phyloP scores from a whole-genome alignment of 192 early-diverging fungal genomes.

The Gryganskiella cystojenkinii region DNA sequence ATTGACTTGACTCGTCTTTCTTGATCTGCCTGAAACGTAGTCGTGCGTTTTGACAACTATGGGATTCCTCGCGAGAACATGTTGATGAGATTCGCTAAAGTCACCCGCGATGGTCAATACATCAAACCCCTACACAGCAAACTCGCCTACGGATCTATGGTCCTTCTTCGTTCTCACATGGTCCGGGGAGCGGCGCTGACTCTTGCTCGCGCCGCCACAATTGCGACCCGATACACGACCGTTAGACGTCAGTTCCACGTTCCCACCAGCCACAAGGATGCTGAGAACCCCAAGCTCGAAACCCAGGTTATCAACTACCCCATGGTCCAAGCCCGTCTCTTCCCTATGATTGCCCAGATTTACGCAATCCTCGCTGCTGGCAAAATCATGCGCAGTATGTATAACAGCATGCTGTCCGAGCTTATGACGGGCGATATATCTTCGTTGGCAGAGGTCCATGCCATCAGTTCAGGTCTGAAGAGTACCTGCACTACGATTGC shows the following conservation, averaged over 20 bases:
- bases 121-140: slow-evolving; percentile 71
- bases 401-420: slow-evolving; percentile 62
- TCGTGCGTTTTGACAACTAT: slow-evolving; percentile 73
- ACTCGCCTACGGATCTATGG: slow-evolving; percentile 85
- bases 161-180: slow-evolving; percentile 77
- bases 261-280: slow-evolving; percentile 35
- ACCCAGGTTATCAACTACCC: slow-evolving; percentile 77
- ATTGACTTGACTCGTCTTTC: too few species aligned
- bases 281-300: slow-evolving; percentile 51
- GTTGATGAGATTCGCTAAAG: slow-evolving; percentile 84
- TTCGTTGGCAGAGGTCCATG: slow-evolving; percentile 73
- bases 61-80: slow-evolving; percentile 84
- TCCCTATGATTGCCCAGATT: slow-evolving; percentile 70
- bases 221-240: slow-evolving; percentile 71
- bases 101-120: slow-evolving; percentile 74
- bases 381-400: slow-evolving; percentile 58
- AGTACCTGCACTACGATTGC: slow-evolving; percentile 66
- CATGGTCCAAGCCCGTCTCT: slow-evolving; percentile 73
- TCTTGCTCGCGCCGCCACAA: slow-evolving; percentile 70
- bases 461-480: slow-evolving; percentile 74
- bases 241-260: slow-evolving; percentile 76
- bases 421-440: slow-evolving; percentile 62
- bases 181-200: slow-evolving; percentile 64
- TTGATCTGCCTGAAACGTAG: slow-evolving; percentile 9
- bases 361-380: slow-evolving; percentile 74